Conservation (phyloP, 1,284 basidiomycete genomes). For the Spongispora temasekensis region DNA sequence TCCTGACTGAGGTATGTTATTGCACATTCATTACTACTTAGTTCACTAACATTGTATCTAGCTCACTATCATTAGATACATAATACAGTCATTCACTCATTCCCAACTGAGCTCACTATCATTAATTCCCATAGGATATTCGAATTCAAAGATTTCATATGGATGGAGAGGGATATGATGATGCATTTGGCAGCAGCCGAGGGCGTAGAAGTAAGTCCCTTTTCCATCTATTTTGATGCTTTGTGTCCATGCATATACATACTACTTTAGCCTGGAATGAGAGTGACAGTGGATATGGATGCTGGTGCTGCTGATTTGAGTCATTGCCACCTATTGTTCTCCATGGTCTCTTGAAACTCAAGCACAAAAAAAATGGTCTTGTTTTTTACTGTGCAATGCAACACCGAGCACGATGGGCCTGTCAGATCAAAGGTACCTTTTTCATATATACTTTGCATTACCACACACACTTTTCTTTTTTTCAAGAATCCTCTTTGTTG, state of each 20-base stretch:
- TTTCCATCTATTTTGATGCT: neutral
- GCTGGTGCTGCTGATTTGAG: conserved; percentile 50
- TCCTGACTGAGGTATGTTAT: too few relatives aligned
- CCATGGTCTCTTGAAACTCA: conserved; percentile 89
- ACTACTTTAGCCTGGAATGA: conserved; percentile 64
- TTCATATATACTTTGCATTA: conserved; percentile 33
- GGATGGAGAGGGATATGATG: too few relatives aligned
- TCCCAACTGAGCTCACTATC: too few relatives aligned
- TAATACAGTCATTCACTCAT: too few relatives aligned
- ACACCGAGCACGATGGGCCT: conserved; percentile 90
- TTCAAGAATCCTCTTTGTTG: conserved; percentile 65
- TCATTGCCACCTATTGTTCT: conserved; percentile 64
- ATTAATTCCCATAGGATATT: too few relatives aligned
- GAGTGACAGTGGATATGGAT: conserved; percentile 74
- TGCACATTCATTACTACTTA: too few relatives aligned
- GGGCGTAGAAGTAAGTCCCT: conserved; percentile 59
- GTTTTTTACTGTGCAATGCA: conserved; percentile 92
- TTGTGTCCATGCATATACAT: too few relatives aligned
- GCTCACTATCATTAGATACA: too few relatives aligned
- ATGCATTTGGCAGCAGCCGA: conserved; percentile 63
- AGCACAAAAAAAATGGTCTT: conserved; percentile 93
- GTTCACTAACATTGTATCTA: too few relatives aligned
- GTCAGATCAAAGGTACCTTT: conserved; percentile 95
- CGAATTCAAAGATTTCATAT: conserved; percentile 95
- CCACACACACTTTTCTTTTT: neutral